phyloP scores from a whole-genome alignment of 345 rosid species.

The Leavenworthia alabamica region DNA sequence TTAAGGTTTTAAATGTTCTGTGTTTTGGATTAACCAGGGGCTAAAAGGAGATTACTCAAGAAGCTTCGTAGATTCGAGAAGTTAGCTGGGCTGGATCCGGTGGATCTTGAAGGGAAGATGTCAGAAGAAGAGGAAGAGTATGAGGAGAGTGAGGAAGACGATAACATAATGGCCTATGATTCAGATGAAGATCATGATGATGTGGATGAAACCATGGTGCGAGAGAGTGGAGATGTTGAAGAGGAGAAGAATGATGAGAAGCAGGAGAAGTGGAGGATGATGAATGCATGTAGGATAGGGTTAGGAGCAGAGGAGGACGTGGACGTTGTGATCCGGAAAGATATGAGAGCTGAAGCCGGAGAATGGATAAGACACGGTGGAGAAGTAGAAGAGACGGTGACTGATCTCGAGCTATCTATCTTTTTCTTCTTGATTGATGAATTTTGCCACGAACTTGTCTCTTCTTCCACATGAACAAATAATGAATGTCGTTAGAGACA shows the following conservation, averaged over 20 bases:
- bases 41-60: constrained; percentile 57
- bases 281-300: constrained; percentile 19
- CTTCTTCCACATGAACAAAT: constrained; percentile 13
- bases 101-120: constrained; percentile 68
- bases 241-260: constrained; percentile 23
- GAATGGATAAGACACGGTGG: constrained; percentile 24
- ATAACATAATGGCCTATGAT: constrained; percentile 21
- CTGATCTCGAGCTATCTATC: constrained; percentile 49
- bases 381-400: constrained; percentile 40
- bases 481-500: constrained; percentile 14
- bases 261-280: constrained; percentile 25
- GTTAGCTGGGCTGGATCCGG: constrained; percentile 76
- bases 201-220: constrained; percentile 13
- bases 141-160: constrained; percentile 33
- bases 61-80: constrained; percentile 78
- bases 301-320: constrained; percentile 17
- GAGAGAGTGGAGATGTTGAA: not conserved
- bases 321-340: constrained; percentile 12
- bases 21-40: constrained; percentile 43
- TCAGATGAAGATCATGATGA: constrained; percentile 26
- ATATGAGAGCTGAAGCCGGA: constrained; percentile 19
- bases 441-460: constrained; percentile 40
- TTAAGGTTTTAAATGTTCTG: not conserved
- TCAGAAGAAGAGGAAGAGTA: constrained; percentile 28
- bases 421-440: constrained; percentile 51